Base-by-base conservation (phyloP, 1,139 yeast genomes). In the Magnusiomyces suaveolens region DNA sequence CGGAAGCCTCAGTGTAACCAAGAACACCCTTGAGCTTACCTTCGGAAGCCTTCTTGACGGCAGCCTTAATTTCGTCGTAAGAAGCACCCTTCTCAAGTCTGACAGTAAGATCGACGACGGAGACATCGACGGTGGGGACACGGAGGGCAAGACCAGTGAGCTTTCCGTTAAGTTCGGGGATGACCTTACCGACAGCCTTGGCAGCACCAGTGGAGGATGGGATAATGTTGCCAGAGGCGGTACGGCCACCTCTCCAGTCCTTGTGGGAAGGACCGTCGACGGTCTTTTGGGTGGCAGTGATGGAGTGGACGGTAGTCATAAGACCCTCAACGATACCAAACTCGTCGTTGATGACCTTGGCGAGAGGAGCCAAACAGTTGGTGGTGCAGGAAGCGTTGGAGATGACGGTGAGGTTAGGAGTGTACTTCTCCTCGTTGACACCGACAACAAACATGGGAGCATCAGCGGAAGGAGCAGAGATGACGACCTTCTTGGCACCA, bases 201-300 rank as follows among this genome's bases (percentile, higher is more conserved):
- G 95, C 95, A 70, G 94, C 94, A 80, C 94, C 94, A 64, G 94
- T 85, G 64, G 92, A 84, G 52, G 92, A 85, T 72, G 94, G 94
- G 69, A 85, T 85, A 72, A 85, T 84, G 86, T 85, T 85, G 72
- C 86, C 90, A 60, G 89, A 82, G 71, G 94, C 94, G 69, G 94
- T 83, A 77, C 94, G 83, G 74, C 94, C 94, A 73, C 94, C 94
- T 80, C 94, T 82, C 94, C 94, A 86, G 81, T 86, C 94, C 82
- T 85, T 85, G 81, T 82, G 84, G 73, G 92, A 84, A 70, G 94
- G 90, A 76, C 94, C 94, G 71, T 85, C 94, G 65, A 85, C 94
- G 62, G 90, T 83, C 83, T 85, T 85, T 76, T 85, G 94, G 71
- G 92, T 84, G 70, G 94, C 94, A 66, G 94, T 85, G 77, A 84